phyloP scores from a whole-genome alignment of 2,329 filamentous ascomycete species.

The Exophiala xenobiotica region DNA sequence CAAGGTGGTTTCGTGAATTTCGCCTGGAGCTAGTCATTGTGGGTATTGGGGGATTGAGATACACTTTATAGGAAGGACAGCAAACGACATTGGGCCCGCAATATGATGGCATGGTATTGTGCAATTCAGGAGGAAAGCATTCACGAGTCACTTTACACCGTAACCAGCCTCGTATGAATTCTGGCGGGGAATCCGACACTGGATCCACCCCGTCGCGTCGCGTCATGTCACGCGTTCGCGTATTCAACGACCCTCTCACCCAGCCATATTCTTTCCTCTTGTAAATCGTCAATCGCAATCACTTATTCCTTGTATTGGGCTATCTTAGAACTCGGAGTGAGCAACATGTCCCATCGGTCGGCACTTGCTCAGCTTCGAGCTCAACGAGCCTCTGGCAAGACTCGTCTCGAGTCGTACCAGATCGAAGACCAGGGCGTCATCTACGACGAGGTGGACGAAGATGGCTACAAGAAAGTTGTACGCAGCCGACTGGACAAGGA shows the following conservation, averaged over 20 bases:
- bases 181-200: too few species aligned
- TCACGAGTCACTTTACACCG: too few species aligned
- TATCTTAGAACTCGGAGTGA: not conserved
- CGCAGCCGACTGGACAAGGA: constrained; percentile 85
- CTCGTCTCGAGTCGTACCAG: constrained; percentile 81
- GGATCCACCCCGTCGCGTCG: too few species aligned
- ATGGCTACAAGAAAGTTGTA: constrained; percentile 95
- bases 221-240: too few species aligned
- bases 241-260: not conserved
- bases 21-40: too few species aligned
- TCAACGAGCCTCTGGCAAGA: constrained; percentile 85
- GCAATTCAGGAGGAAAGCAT: too few species aligned
- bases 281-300: not conserved
- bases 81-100: too few species aligned
- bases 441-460: constrained; percentile 96
- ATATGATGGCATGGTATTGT: too few species aligned
- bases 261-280: not conserved
- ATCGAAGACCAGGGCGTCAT: constrained; percentile 79
- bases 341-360: constrained; percentile 29
- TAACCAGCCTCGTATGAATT: too few species aligned
- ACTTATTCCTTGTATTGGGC: not conserved
- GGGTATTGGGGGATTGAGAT: too few species aligned
- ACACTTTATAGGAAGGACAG: too few species aligned
- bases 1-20: too few species aligned
- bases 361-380: constrained; percentile 73